Evolutionary conservation across 2,329 filamentous ascomycete species (phyloP).

Genomic region (Xylaria sp.): DNA sequence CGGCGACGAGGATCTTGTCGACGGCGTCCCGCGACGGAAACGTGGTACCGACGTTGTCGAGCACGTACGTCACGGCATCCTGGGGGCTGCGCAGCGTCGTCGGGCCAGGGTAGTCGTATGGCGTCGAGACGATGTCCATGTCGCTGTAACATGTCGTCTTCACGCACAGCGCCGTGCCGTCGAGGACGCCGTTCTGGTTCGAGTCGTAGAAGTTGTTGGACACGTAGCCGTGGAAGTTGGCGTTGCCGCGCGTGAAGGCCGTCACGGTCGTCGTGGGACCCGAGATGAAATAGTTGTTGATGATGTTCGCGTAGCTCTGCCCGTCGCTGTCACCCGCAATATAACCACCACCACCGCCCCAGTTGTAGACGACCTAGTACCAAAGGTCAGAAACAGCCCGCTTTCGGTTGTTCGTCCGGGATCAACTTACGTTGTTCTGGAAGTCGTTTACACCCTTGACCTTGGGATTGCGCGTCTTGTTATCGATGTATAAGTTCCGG

Average conservation of each 20-base stretch:
- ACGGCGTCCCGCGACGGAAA: slow-evolving; percentile 58
- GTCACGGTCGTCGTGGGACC: slow-evolving; percentile 62
- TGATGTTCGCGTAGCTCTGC: slow-evolving; percentile 61
- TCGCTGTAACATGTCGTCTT: slow-evolving; percentile 58
- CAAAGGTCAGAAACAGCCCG: background rate
- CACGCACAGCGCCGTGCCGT: slow-evolving; percentile 58
- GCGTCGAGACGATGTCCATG: slow-evolving; percentile 55
- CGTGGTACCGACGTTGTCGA: slow-evolving; percentile 54
- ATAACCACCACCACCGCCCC: slow-evolving; percentile 64
- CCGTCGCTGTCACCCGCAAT: slow-evolving; percentile 63
- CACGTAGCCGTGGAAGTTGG: slow-evolving; percentile 45
- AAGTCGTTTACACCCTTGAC: slow-evolving; percentile 68
- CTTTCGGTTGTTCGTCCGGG: background rate
- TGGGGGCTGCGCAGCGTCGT: slow-evolving; percentile 53
- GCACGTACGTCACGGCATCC: slow-evolving; percentile 56
- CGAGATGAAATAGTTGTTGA: slow-evolving; percentile 68
- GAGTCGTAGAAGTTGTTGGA: slow-evolving; percentile 64
- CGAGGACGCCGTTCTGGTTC: slow-evolving; percentile 60
- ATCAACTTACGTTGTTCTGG: slow-evolving; percentile 53
- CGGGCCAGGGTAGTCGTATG: slow-evolving; percentile 58
- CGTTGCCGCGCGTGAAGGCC: slow-evolving; percentile 64
- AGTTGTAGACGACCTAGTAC: slow-evolving; percentile 63
- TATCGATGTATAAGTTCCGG: slow-evolving; percentile 67
- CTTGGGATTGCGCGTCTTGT: slow-evolving; percentile 67
- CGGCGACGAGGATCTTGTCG: slow-evolving; percentile 55